Base-by-base conservation (phyloP, 352 stramenopile species). In the Pythium dissimile region DNA sequence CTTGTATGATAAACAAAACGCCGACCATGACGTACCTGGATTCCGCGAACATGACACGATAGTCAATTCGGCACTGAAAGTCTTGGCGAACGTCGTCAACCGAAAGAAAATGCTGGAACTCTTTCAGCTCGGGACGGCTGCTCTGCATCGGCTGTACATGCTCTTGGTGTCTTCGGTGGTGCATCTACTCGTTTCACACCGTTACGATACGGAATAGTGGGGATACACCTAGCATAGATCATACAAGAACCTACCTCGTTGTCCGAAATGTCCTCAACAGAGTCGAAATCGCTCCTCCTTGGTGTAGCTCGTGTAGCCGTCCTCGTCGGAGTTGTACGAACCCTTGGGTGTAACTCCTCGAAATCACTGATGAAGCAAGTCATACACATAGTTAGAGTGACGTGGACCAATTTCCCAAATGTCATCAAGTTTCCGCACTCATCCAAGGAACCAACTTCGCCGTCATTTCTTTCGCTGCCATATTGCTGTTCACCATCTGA, bases 21-120 rank as follows among this genome's bases (percentile, higher is more conserved):
- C 35, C 8, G 43, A 31, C 3, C 8, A 44, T 3, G 9, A 47
- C 65, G 26, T 48, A 88, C 80, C 76, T 81, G 41, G 79, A 77
- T 9, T 84, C 80, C 6, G 73, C 73, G 45, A 90, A 90, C 77
- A 90, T 87, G 39, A 70, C 71, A n/a, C 45, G 71, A 54, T 87
- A 90, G 39, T 87, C 75, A 54, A 90, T 77, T 37, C 72, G 63
- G 52, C 80, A 88, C n/a, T 65, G 62, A 31, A 78, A 82, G 51
- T 90, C 77, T 0, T 37, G 27, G 7, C 47, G 48, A 30, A 84
- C 48, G 44, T 90, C 80, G 51, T 87, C 80, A 27, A 90, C 79
- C 27, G 67, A 80, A 31, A 87, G 47, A 47, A 88, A 88, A 39
- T 88, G 70, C 37, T 87, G 50, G 30, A 89, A 87, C 21, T 86